Evolutionary conservation across 2,329 filamentous ascomycete species (phyloP).

Genomic region (Alternaria tenuissima): DNA sequence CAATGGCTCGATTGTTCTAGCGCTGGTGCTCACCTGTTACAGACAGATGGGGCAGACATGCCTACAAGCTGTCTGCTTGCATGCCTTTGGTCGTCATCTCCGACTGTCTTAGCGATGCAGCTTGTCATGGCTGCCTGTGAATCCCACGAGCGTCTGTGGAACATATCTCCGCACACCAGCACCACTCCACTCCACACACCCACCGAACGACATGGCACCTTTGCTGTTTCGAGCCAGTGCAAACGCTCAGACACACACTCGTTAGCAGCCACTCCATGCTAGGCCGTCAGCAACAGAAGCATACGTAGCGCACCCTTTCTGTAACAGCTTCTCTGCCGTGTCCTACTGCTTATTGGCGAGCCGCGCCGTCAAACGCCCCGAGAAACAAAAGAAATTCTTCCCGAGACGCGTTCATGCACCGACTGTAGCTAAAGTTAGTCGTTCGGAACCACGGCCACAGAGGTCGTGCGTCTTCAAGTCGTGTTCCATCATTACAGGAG

Average conservation of each 20-base stretch:
- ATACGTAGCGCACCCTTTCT: slow-evolving; percentile 9
- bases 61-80: slow-evolving; percentile 3
- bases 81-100: background rate
- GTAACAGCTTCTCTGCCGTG: slow-evolving; percentile 11
- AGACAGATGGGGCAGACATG: slow-evolving; percentile 7
- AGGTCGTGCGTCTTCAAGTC: slow-evolving; percentile 1
- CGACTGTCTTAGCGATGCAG: background rate
- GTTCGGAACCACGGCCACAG: background rate
- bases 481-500: slow-evolving; percentile 14
- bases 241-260: slow-evolving; percentile 4
- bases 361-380: slow-evolving; percentile 13
- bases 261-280: slow-evolving; percentile 5
- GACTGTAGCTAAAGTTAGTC: background rate
- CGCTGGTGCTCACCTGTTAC: slow-evolving; percentile 17
- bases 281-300: slow-evolving; percentile 4
- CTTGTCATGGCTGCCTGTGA: background rate
- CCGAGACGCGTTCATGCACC: slow-evolving; percentile 15
- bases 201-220: slow-evolving; percentile 14
- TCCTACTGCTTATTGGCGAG: slow-evolving; percentile 9
- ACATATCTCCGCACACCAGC: slow-evolving; percentile 1
- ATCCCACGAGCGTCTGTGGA: slow-evolving; percentile 1
- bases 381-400: slow-evolving; percentile 21
- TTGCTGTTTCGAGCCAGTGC: slow-evolving; percentile 20
- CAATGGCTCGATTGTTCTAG: slow-evolving; percentile 23
- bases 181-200: background rate